Conservation (phyloP, 192 early-diverging fungal species). For the Rhizoclosmatium globosum region DNA sequence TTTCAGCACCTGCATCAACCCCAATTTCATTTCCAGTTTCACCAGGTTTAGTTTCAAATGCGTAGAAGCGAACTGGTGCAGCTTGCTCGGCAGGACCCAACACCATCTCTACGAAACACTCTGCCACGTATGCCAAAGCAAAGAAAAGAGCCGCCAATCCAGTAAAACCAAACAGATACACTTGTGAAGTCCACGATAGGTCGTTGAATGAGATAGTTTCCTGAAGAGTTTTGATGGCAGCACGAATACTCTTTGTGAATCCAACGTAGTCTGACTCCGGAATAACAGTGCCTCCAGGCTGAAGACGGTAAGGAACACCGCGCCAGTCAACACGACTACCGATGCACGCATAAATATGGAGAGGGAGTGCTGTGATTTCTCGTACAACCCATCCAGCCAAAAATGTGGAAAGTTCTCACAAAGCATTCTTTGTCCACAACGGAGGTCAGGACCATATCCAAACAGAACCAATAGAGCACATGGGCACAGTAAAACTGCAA, state of each 20-base stretch:
- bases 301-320: conserved; percentile 57
- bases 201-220: neutral
- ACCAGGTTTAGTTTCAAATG: neutral
- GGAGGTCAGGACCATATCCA: conserved; percentile 57
- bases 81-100: neutral
- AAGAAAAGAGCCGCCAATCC: neutral
- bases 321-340: conserved; percentile 91
- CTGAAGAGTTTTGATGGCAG: neutral
- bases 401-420: conserved; percentile 57
- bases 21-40: no score
- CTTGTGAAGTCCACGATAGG: neutral
- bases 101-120: neutral
- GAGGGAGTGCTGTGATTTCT: conserved; percentile 83
- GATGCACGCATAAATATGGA: conserved; percentile 80
- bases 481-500: conserved; percentile 59
- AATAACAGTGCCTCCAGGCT: conserved; percentile 47
- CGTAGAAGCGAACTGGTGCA: neutral
- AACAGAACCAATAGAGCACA: conserved; percentile 66
- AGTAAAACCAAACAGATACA: neutral
- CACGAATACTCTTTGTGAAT: neutral
- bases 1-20: no score
- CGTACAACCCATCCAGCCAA: conserved; percentile 81
- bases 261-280: neutral
- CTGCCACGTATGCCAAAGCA: neutral
- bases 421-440: conserved; percentile 50